Evolutionary conservation across 2,329 filamentous ascomycete species (phyloP).

Genomic region (Nakataea oryzae): DNA sequence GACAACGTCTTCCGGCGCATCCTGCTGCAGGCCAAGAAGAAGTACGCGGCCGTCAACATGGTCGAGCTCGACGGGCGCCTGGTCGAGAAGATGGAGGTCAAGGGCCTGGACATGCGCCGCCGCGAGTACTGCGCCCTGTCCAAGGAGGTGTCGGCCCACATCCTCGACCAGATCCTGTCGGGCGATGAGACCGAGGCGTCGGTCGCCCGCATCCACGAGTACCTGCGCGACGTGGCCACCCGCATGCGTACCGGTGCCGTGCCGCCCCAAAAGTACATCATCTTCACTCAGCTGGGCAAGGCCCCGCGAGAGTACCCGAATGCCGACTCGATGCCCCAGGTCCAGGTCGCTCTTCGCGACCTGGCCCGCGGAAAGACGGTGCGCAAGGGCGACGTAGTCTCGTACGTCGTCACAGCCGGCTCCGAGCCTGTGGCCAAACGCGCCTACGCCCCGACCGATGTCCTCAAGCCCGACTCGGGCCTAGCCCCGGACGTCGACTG

Average conservation of each 20-base stretch:
- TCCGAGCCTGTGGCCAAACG: constrained; percentile 74
- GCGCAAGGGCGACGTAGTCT: constrained; percentile 90
- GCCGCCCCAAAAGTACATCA: constrained; percentile 82
- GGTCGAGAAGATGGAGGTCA: constrained; percentile 91
- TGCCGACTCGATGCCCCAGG: constrained; percentile 88
- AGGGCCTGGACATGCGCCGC: constrained; percentile 95
- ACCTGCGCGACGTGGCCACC: constrained; percentile 70
- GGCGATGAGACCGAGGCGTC: constrained; percentile 86
- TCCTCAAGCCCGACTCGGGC: constrained; percentile 63
- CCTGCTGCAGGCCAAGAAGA: constrained; percentile 94
- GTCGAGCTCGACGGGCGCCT: constrained; percentile 82
- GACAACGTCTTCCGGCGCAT: constrained; percentile 95
- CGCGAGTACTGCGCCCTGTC: constrained; percentile 94
- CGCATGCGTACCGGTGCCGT: constrained; percentile 78
- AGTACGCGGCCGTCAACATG: constrained; percentile 95
- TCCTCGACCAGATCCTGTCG: constrained; percentile 90
- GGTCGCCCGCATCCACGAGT: constrained; percentile 84
- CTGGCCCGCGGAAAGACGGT: constrained; percentile 78
- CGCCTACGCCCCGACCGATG: constrained; percentile 77
- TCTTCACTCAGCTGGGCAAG: constrained; percentile 96
- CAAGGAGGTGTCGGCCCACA: constrained; percentile 83
- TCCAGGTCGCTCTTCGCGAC: constrained; percentile 86
- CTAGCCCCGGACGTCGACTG: constrained; percentile 90
- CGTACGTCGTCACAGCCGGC: constrained; percentile 75
- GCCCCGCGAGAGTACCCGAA: constrained; percentile 89